Percentiles rank a stretch among this genome's conserved stretches.
phyloP scores from a whole-genome alignment of 257 asterid genomes.

The Prunella vulgaris region DNA sequence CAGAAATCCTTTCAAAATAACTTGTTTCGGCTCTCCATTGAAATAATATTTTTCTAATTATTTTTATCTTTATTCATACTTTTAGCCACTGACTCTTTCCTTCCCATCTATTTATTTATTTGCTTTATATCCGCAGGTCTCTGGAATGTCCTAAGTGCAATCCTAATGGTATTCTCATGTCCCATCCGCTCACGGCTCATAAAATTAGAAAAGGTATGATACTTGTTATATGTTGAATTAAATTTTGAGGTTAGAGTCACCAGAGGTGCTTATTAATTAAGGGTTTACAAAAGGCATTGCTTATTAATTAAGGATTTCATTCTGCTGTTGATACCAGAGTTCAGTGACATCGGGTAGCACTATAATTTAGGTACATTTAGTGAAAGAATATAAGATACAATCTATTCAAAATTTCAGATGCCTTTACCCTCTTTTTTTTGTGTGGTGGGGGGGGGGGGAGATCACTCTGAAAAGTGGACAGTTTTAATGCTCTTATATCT shows the following conservation, averaged over 20 bases:
- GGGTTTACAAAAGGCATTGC: too few species aligned
- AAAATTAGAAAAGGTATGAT: constrained; percentile 65
- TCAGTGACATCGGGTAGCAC: background rate
- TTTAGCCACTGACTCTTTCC: background rate
- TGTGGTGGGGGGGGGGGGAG: background rate
- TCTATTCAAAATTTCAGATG: constrained; percentile 2
- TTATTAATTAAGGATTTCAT: background rate
- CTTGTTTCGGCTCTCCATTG: too few species aligned
- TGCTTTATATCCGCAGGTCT: constrained; percentile 50
- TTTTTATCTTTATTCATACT: background rate
- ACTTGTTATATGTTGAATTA: background rate
- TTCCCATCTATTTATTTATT: constrained; percentile 9
- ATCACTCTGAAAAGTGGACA: background rate
- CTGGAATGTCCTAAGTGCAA: constrained; percentile 75
- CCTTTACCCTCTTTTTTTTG: background rate
- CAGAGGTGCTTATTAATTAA: too few species aligned
- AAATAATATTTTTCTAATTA: too few species aligned
- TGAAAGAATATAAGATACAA: background rate
- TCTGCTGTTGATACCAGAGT: background rate
- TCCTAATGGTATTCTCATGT: constrained; percentile 74
- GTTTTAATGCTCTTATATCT: constrained; percentile 2
- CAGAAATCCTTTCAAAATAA: too few species aligned
- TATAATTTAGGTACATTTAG: constrained; percentile 10
- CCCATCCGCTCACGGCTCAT: constrained; percentile 64
- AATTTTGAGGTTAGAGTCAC: background rate